These are phyloP conservation scores for Melastoma malabathricum DNA, from an alignment of 345 rosid species.

Conservation along the genomic window DNA sequence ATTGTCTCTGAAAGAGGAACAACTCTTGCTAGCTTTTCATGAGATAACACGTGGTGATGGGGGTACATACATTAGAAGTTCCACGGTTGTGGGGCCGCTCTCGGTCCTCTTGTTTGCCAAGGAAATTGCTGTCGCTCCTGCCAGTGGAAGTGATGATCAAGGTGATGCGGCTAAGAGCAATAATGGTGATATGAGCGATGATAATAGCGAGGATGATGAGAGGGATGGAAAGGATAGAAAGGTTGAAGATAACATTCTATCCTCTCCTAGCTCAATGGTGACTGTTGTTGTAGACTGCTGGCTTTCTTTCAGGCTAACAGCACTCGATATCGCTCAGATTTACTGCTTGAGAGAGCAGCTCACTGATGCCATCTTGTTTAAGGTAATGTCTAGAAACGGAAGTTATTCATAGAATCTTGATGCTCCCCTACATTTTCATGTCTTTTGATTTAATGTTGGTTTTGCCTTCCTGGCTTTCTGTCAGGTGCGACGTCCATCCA, in stretches of 20 bases:
- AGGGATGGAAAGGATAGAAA: constrained; percentile 13
- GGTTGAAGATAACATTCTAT: constrained; percentile 35
- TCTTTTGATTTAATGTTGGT: background rate
- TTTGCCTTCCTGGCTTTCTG: background rate
- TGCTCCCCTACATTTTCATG: background rate
- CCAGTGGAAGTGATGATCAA: constrained; percentile 19
- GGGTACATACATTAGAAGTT: constrained; percentile 58
- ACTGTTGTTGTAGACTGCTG: constrained; percentile 62
- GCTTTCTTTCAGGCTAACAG: constrained; percentile 58
- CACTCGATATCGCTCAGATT: constrained; percentile 79
- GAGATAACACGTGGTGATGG: constrained; percentile 85
- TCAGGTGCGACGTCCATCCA: constrained; percentile 52
- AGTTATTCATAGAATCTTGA: background rate
- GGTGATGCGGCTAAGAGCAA: constrained; percentile 29
- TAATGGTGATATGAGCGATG: constrained; percentile 28
- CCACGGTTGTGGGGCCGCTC: constrained; percentile 58
- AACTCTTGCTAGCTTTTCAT: constrained; percentile 57
- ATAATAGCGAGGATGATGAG: constrained; percentile 24
- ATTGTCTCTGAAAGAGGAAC: constrained; percentile 26
- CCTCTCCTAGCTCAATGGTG: constrained; percentile 64
- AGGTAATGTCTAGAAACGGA: constrained; percentile 20
- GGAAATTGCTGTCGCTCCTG: constrained; percentile 75
- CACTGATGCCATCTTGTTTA: constrained; percentile 59
- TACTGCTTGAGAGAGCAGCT: constrained; percentile 79
- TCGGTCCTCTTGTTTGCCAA: constrained; percentile 58